Evolutionary conservation across 2,329 filamentous ascomycete species (phyloP).

Genomic region (Botrytis byssoidea): DNA sequence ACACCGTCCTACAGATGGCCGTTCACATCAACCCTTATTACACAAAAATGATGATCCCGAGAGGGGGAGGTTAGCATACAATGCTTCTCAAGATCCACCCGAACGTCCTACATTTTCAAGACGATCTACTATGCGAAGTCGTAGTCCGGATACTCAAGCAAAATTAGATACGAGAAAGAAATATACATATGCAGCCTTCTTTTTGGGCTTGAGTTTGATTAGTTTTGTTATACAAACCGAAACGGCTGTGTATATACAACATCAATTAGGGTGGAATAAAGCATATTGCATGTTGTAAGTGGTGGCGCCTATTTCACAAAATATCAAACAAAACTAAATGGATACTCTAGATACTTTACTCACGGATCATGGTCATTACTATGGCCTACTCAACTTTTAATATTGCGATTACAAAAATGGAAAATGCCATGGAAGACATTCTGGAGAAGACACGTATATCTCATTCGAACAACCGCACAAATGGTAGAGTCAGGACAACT

Average conservation of each 20-base stretch:
- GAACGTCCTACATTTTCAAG: slow-evolving; percentile 45
- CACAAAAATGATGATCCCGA: slow-evolving; percentile 36
- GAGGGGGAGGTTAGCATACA: slow-evolving; percentile 37
- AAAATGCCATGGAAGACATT: slow-evolving; percentile 79
- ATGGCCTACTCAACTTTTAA: slow-evolving; percentile 79
- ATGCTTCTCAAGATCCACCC: slow-evolving; percentile 28
- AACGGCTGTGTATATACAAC: slow-evolving; percentile 91
- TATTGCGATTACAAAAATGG: slow-evolving; percentile 77
- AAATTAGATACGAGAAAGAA: slow-evolving; percentile 70
- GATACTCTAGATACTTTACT: slow-evolving; percentile 67
- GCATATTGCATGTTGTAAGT: slow-evolving; percentile 97
- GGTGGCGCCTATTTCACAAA: not conserved
- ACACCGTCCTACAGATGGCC: slow-evolving; percentile 41
- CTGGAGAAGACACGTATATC: slow-evolving; percentile 70
- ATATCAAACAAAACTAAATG: slow-evolving; percentile 15
- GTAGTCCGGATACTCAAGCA: slow-evolving; percentile 66
- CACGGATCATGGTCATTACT: slow-evolving; percentile 91
- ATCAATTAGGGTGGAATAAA: slow-evolving; percentile 91
- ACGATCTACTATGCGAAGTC: slow-evolving; percentile 71
- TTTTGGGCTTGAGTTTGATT: slow-evolving; percentile 77
- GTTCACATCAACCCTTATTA: slow-evolving; percentile 42
- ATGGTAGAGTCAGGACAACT: slow-evolving; percentile 84
- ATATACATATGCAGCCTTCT: slow-evolving; percentile 84
- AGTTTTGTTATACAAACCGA: slow-evolving; percentile 95
- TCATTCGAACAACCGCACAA: slow-evolving; percentile 65